Conservation (phyloP, 345 rosid genomes). For the Theobroma cacao region DNA sequence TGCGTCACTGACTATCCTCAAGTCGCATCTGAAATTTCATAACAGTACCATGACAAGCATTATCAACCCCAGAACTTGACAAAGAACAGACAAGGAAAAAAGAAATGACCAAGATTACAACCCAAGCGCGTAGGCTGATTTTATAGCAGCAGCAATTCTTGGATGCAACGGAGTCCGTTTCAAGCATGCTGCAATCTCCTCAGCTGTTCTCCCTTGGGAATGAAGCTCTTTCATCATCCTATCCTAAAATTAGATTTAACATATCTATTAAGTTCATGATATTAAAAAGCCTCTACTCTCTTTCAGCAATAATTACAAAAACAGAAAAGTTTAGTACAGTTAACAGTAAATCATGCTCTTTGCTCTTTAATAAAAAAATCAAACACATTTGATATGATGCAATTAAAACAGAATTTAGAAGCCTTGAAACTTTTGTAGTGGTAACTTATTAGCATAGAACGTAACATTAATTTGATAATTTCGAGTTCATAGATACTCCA, state of each 20-base stretch:
- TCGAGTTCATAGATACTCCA: not conserved
- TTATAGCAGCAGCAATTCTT: conserved; percentile 43
- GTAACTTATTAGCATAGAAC: not conserved
- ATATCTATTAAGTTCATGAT: not conserved
- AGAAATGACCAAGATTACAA: conserved; percentile 14
- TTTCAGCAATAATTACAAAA: not conserved
- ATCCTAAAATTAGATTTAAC: conserved; percentile 40
- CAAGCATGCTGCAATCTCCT: conserved; percentile 64
- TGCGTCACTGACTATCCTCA: conserved; percentile 82
- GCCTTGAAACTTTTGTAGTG: not conserved
- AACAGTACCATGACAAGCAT: conserved; percentile 8
- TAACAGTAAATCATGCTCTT: not conserved
- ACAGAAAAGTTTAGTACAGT: not conserved
- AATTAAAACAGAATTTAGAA: not conserved
- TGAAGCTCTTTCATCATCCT: conserved; percentile 87
- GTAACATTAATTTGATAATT: not conserved
- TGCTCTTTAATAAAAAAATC: not conserved
- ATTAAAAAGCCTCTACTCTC: not conserved
- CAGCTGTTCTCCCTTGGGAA: conserved; percentile 53
- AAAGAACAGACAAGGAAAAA: not conserved
- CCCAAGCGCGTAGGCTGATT: conserved; percentile 59
- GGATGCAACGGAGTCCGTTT: conserved; percentile 48
- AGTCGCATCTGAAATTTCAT: conserved; percentile 54
- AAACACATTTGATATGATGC: not conserved
- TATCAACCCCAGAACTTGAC: conserved; percentile 11